These are phyloP conservation scores for Penicillium diatomitis DNA, from an alignment of 495 filamentous ascomycete genomes.

Conservation along the genomic window DNA sequence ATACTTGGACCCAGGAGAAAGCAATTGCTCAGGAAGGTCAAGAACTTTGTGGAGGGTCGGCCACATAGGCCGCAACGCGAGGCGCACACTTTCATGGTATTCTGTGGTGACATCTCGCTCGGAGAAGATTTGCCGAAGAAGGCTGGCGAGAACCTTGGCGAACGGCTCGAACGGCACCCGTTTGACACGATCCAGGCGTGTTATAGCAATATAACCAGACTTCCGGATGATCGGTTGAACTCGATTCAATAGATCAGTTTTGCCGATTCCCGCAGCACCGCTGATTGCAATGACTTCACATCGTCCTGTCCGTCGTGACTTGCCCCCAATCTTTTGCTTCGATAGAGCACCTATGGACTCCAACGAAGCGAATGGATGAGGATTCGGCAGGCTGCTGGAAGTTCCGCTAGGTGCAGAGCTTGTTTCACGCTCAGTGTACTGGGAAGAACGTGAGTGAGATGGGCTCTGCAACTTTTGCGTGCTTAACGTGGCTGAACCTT, in stretches of 20 bases:
- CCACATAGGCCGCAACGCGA: slow-evolving; percentile 70
- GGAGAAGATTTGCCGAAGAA: slow-evolving; percentile 86
- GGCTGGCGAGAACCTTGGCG: slow-evolving; percentile 65
- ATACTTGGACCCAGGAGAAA: slow-evolving; percentile 37
- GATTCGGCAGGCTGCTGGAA: slow-evolving; percentile 20
- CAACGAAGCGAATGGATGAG: slow-evolving; percentile 20
- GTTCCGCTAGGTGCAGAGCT: slow-evolving; percentile 19
- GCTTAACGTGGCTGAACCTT: not conserved
- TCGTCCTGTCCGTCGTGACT: slow-evolving; percentile 54
- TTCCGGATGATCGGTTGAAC: slow-evolving; percentile 65
- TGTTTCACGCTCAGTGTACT: slow-evolving; percentile 30
- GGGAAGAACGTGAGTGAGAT: slow-evolving; percentile 29
- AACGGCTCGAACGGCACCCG: slow-evolving; percentile 77
- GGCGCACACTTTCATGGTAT: slow-evolving; percentile 67
- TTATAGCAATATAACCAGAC: slow-evolving; percentile 69
- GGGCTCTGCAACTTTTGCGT: slow-evolving; percentile 27
- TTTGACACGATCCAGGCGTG: slow-evolving; percentile 77
- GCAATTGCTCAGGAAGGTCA: slow-evolving; percentile 68
- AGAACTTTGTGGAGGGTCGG: slow-evolving; percentile 65
- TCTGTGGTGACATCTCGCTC: slow-evolving; percentile 77
- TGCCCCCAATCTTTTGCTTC: slow-evolving; percentile 40
- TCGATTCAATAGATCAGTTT: slow-evolving; percentile 72
- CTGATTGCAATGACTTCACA: slow-evolving; percentile 74
- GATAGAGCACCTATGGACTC: slow-evolving; percentile 24
- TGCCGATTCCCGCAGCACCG: slow-evolving; percentile 71